A percentile compares a stretch with the other conserved stretches of the same genome.
Evolutionary conservation across 371 early-diverging fungal genomes (phyloP).

Genomic region (Blakeslea trispora): DNA sequence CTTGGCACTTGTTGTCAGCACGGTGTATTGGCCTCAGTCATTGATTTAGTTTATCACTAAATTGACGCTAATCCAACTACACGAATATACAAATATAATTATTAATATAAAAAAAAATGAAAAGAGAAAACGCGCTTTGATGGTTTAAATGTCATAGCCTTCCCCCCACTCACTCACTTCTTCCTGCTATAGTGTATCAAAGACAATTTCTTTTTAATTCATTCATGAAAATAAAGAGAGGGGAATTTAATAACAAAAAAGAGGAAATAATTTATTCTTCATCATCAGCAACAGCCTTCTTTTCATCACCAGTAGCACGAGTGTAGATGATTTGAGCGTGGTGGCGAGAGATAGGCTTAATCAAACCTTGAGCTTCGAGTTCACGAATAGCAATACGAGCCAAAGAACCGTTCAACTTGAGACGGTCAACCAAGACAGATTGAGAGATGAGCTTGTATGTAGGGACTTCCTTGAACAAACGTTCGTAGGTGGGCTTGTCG

Average conservation of each 20-base stretch:
- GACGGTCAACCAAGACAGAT: slow-evolving; percentile 97
- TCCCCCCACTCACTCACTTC: too few relatives aligned
- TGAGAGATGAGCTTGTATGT: slow-evolving; percentile 98
- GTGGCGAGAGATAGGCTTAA: slow-evolving; percentile 88
- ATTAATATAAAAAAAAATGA: slow-evolving; percentile 19
- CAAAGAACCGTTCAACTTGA: slow-evolving; percentile 95
- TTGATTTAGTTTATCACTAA: slow-evolving; percentile 16
- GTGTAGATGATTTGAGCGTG: slow-evolving; percentile 96
- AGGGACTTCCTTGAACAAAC: slow-evolving; percentile 98
- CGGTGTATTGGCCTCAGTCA: slow-evolving; percentile 32
- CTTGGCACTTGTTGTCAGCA: slow-evolving; percentile 20
- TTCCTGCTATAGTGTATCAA: too few relatives aligned
- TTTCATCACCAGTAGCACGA: slow-evolving; percentile 79
- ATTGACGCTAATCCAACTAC: slow-evolving; percentile 36
- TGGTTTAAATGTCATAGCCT: too few relatives aligned
- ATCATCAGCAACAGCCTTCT: slow-evolving; percentile 47
- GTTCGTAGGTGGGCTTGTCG: slow-evolving; percentile 89
- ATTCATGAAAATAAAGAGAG: slow-evolving; percentile 8
- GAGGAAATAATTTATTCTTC: slow-evolving; percentile 26
- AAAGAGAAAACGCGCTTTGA: too few relatives aligned
- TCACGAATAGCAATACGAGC: slow-evolving; percentile 95
- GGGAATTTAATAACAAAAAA: too few relatives aligned
- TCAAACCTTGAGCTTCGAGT: slow-evolving; percentile 88
- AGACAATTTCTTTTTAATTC: too few relatives aligned
- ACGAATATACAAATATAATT: slow-evolving; percentile 14